A percentile compares a stretch with the other conserved stretches of the same genome.
Evolutionary conservation across 73 alveolate species (phyloP).

Genomic region (Symbiodinium natans): DNA sequence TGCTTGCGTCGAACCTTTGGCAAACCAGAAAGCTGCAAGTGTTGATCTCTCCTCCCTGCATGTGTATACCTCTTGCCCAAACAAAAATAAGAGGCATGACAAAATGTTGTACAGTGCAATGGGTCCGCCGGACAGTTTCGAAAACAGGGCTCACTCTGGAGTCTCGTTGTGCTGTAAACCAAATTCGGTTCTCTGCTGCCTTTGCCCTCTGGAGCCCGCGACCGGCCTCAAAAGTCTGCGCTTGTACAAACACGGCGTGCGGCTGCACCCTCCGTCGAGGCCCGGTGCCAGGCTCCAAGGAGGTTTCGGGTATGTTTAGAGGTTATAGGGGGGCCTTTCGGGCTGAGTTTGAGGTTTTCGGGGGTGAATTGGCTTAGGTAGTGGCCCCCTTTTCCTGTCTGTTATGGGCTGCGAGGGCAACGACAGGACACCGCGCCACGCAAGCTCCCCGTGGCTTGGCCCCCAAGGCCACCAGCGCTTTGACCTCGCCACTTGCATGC

Average conservation of each 20-base stretch:
- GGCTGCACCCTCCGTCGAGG: background rate
- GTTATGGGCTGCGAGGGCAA: background rate
- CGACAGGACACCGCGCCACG: background rate
- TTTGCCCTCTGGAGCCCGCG: too few species aligned
- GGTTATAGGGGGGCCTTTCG: too few species aligned
- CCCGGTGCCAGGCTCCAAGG: too few species aligned
- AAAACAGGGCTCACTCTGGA: background rate
- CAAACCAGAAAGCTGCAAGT: background rate
- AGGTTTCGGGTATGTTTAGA: too few species aligned
- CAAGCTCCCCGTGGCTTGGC: background rate
- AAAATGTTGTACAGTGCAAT: background rate
- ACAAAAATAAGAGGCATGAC: background rate
- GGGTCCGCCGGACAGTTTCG: background rate
- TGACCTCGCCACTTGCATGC: background rate
- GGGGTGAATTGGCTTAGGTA: too few species aligned
- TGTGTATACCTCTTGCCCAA: background rate
- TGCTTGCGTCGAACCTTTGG: background rate
- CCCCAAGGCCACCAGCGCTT: background rate
- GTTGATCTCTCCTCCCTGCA: background rate
- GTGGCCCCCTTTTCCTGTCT: too few species aligned
- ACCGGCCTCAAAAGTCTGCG: too few species aligned
- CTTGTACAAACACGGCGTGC: background rate
- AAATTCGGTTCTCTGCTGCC: background rate
- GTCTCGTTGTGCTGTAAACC: background rate
- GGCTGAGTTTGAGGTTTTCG: too few species aligned